A percentile compares a stretch with the other conserved stretches of the same genome.
Evolutionary conservation across 768 basidiomycete genomes (phyloP).

Genomic region (Rhizopogon vulgaris): DNA sequence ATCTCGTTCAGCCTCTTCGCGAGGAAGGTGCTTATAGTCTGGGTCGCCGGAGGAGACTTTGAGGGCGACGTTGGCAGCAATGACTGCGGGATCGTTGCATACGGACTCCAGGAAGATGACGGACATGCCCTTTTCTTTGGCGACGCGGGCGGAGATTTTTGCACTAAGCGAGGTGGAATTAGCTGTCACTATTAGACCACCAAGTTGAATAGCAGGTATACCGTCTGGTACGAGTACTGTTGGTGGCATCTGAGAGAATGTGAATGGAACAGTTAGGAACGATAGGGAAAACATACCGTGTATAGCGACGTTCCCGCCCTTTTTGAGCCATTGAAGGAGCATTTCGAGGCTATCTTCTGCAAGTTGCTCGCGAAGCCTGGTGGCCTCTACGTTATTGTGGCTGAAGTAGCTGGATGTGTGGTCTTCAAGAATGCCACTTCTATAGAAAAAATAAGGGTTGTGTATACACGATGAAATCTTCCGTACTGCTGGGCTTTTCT

Average conservation of each 20-base stretch:
- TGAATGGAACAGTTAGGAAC: background rate
- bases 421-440: slow-evolving; percentile 82
- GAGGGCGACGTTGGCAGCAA: slow-evolving; percentile 92
- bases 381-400: slow-evolving; percentile 76
- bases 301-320: slow-evolving; percentile 95
- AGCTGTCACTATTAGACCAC: background rate
- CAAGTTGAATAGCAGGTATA: slow-evolving; percentile 21
- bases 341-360: slow-evolving; percentile 92
- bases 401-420: slow-evolving; percentile 91
- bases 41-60: slow-evolving; percentile 97
- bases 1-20: slow-evolving; percentile 81
- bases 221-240: slow-evolving; percentile 78
- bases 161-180: slow-evolving; percentile 40
- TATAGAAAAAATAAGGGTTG: slow-evolving; percentile 17
- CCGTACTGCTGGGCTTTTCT: slow-evolving; percentile 69
- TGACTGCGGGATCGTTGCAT: slow-evolving; percentile 90
- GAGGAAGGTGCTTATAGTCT: slow-evolving; percentile 88
- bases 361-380: slow-evolving; percentile 68
- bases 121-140: slow-evolving; percentile 79
- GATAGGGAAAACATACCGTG: slow-evolving; percentile 55
- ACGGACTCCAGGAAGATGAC: slow-evolving; percentile 93
- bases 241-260: slow-evolving; percentile 76
- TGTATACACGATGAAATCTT: slow-evolving; percentile 9
- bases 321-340: slow-evolving; percentile 91
- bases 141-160: slow-evolving; percentile 78